A percentile compares a stretch with the other conserved stretches of the same genome.
Evolutionary conservation across 2,329 filamentous ascomycete species (phyloP).

Genomic region (Colletotrichum abscissum): DNA sequence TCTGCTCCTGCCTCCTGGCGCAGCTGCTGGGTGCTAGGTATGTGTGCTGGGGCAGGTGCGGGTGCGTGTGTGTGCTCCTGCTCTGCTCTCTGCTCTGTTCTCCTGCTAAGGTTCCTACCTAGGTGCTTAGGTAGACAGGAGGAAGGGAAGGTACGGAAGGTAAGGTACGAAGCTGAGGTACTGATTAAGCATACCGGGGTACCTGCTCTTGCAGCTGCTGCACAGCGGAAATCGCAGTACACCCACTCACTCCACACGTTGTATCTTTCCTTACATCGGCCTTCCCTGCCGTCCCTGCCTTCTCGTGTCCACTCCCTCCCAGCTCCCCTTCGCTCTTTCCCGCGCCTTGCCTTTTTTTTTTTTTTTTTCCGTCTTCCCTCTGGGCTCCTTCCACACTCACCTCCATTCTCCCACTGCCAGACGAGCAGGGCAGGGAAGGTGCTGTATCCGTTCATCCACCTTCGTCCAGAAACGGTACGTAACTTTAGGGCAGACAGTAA

Average conservation of each 20-base stretch:
- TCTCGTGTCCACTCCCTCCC: neutral
- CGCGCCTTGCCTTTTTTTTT: slow-evolving; percentile 2
- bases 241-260: neutral
- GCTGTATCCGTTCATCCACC: neutral
- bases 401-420: neutral
- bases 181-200: neutral
- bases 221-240: slow-evolving; percentile 16
- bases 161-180: neutral
- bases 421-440: neutral
- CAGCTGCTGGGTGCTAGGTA: neutral
- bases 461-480: slow-evolving; percentile 22
- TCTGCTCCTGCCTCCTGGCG: neutral
- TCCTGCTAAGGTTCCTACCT: neutral
- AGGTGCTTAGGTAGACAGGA: neutral
- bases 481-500: slow-evolving; percentile 1
- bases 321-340: neutral
- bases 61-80: neutral
- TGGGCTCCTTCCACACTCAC: neutral
- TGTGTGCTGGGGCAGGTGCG: neutral
- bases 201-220: slow-evolving; percentile 18
- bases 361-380: neutral
- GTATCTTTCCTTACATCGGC: slow-evolving; percentile 1
- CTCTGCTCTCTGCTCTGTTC: neutral
- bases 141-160: neutral
- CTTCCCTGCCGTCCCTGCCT: neutral